phyloP scores from a whole-genome alignment of 1,139 yeast species.

The Diutina catenulata region DNA sequence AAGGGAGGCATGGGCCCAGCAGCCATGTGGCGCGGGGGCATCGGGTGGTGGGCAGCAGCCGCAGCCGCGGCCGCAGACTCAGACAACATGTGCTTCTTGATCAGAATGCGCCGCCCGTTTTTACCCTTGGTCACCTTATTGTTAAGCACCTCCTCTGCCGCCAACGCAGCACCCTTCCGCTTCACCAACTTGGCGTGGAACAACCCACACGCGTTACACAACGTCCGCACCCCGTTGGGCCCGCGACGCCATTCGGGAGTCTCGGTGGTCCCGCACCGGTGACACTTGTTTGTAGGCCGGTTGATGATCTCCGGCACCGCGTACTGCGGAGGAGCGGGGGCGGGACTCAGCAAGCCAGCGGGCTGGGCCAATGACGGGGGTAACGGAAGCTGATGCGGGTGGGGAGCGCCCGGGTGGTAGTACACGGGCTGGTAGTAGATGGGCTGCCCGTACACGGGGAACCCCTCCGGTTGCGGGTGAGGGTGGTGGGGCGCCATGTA shows the following conservation, averaged over 20 bases:
- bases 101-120: slow-evolving; percentile 31
- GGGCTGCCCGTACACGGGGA: neutral
- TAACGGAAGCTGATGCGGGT: neutral
- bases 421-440: slow-evolving; percentile 5
- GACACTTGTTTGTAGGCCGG: slow-evolving; percentile 24
- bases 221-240: slow-evolving; percentile 72
- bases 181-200: slow-evolving; percentile 67
- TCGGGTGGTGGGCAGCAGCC: neutral
- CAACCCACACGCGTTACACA: slow-evolving; percentile 86
- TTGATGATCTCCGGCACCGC: slow-evolving; percentile 9
- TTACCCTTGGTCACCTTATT: slow-evolving; percentile 36
- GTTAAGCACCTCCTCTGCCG: slow-evolving; percentile 25
- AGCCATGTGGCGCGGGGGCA: slow-evolving; percentile 2
- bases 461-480: neutral
- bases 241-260: slow-evolving; percentile 94
- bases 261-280: slow-evolving; percentile 65
- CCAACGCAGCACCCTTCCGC: slow-evolving; percentile 53
- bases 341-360: no score
- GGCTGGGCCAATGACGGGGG: neutral
- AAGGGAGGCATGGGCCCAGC: slow-evolving; percentile 1
- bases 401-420: slow-evolving; percentile 2
- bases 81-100: slow-evolving; percentile 15
- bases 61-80: slow-evolving; percentile 4
- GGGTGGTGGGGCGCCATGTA: neutral
- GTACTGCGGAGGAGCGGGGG: slow-evolving; percentile 1